A percentile compares a stretch with the other conserved stretches of the same genome.
These are phyloP conservation scores for Ophioceras dolichostomum DNA, from an alignment of 2,329 filamentous ascomycete species.

Conservation along the genomic window DNA sequence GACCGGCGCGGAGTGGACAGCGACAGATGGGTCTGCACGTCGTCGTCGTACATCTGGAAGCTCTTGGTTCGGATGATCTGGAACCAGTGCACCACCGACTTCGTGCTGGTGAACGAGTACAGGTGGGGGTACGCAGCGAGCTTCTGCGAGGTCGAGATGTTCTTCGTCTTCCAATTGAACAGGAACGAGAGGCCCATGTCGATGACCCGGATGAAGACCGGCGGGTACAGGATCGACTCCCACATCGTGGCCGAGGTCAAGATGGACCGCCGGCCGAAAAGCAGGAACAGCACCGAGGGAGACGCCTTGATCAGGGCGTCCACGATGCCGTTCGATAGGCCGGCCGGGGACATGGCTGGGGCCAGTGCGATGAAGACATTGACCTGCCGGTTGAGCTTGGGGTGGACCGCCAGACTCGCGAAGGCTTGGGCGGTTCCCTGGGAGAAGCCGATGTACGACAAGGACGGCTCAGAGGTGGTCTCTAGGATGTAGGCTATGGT, in stretches of 20 bases:
- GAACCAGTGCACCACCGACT: conserved; percentile 98
- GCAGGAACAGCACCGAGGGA: conserved; percentile 80
- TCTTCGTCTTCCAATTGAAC: conserved; percentile 79
- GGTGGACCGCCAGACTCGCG: conserved; percentile 83
- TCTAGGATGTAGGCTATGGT: conserved; percentile 85
- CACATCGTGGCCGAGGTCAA: conserved; percentile 92
- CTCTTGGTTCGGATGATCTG: conserved; percentile 94
- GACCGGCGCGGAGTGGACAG: conserved; percentile 56
- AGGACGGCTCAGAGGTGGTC: conserved; percentile 66
- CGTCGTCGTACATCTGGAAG: conserved; percentile 98
- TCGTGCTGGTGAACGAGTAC: conserved; percentile 93
- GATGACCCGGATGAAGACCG: conserved; percentile 80
- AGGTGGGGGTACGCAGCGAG: conserved; percentile 90
- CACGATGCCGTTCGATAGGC: conserved; percentile 79
- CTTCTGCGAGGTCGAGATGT: conserved; percentile 80
- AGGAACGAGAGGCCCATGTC: conserved; percentile 71
- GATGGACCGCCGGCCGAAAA: conserved; percentile 86
- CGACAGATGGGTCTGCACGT: conserved; percentile 66
- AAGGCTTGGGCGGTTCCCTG: conserved; percentile 97
- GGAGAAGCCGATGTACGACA: conserved; percentile 95
- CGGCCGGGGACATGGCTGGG: conserved; percentile 91
- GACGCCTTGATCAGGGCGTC: conserved; percentile 90
- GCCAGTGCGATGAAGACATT: conserved; percentile 94
- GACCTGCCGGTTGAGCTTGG: conserved; percentile 80
- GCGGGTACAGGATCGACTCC: conserved; percentile 91